Evolutionary conservation across 805 yeast genomes (phyloP).

Genomic region (Metschnikowia baotianmanensis): DNA sequence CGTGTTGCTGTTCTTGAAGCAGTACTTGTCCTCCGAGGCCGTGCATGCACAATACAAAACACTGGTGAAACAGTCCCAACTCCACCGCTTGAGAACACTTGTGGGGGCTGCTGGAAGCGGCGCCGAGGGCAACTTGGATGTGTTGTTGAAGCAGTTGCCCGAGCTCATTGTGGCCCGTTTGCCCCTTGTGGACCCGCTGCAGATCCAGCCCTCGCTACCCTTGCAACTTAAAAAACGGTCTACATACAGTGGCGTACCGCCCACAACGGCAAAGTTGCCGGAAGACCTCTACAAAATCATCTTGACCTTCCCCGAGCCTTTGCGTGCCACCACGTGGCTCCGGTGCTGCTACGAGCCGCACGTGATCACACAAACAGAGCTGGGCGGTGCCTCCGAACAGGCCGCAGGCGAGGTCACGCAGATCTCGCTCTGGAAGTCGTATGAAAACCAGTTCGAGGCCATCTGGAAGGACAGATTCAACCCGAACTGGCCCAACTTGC

Average conservation of each 20-base stretch:
- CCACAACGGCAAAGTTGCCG: conserved; percentile 59
- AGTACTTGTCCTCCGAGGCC: conserved; percentile 66
- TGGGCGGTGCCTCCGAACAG: conserved; percentile 28
- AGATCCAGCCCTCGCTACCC: conserved; percentile 23
- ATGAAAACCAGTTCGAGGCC: conserved; percentile 80
- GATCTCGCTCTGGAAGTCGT: conserved; percentile 92
- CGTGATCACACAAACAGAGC: conserved; percentile 22
- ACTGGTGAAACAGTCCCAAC: conserved; percentile 31
- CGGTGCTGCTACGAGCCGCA: conserved; percentile 84
- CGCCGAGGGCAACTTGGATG: conserved; percentile 46
- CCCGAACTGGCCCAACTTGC: conserved; percentile 37
- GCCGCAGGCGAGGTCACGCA: conserved; percentile 82
- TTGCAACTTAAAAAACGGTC: conserved; percentile 52
- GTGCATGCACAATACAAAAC: conserved; percentile 29
- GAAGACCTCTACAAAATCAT: conserved; percentile 57
- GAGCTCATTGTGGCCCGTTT: conserved; percentile 44
- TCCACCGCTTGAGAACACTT: conserved; percentile 46
- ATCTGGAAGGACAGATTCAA: conserved; percentile 45
- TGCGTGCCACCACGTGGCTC: conserved; percentile 92
- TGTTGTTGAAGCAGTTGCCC: conserved; percentile 61
- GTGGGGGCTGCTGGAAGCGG: conserved; percentile 34
- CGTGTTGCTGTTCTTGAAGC: conserved; percentile 78
- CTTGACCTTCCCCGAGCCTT: conserved; percentile 72
- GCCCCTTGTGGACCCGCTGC: conserved; percentile 34
- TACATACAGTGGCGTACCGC: conserved; percentile 48